Base-by-base conservation (phyloP, 345 rosid species). In the Citrus hindsii region DNA sequence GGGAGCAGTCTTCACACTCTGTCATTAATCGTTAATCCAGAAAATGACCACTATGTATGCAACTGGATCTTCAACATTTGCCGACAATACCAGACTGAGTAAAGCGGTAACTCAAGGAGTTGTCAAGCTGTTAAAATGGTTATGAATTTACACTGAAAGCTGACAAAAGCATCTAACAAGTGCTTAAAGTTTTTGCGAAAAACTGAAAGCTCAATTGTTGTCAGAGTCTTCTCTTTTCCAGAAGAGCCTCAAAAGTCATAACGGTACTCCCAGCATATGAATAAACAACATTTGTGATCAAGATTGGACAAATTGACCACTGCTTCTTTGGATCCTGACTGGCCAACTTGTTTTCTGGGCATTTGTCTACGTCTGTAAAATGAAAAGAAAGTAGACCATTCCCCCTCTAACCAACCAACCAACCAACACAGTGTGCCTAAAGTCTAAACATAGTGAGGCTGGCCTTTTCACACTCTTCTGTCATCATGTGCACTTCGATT, bases 401-500 rank as follows among this genome's bases (percentile, higher is more conserved):
- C 0, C 65, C 51, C 32, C 32, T 56, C 28, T 63, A 53, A 18
- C 30, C 75, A 33, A 30, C 22, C 75, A 53, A 18, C 28, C 75
- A 33, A 30, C 22, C 65, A 72, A 32, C 32, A 32, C 76, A 9
- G 25, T 10, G 33, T 24, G 13, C 67, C 66, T 73, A 38, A 73
- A 58, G 66, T 73, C 48, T 73, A 24, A 58, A 59, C 24, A 37
- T 7, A 12, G 53, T n/a, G 6, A 35, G 55, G 76, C 5, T 58
- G 24, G n/a, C 53, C 24, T 13, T 59, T 27, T 21, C 51, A 58
- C 37, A 19, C 27, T 21, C 61, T 75, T 46, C 21, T 19, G 22
- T 75, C 60, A 10, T 75, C 69, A 37, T 73, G 16, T 59, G 48
- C 69, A 21, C 42, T 75, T 62, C 30, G 40, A 75, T 46, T 75